Conservation (phyloP, 1,139 yeast genomes). For the Hyphopichia wangnamkhiaoensis region DNA sequence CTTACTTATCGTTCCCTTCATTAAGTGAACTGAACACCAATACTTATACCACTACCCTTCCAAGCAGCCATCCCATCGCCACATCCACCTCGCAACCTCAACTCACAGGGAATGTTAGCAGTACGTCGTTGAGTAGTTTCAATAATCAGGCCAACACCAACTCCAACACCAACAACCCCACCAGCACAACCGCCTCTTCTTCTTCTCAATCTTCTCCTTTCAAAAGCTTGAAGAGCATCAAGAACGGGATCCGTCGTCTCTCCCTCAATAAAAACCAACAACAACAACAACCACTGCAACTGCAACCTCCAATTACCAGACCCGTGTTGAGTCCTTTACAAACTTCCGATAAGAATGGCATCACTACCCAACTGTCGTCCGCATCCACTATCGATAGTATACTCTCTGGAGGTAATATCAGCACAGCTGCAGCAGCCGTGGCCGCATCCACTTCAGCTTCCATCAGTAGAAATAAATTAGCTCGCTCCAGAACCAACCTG, state of each 20-base stretch:
- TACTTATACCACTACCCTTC: constrained; percentile 7
- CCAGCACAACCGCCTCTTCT: neutral
- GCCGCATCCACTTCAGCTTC: constrained; percentile 1
- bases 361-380: constrained; percentile 15
- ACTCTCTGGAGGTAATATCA: neutral
- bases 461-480: neutral
- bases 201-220: constrained; percentile 27
- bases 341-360: constrained; percentile 18
- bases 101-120: no score
- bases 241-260: constrained; percentile 37
- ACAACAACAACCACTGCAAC: constrained; percentile 7
- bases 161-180: constrained; percentile 10
- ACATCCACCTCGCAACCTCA: no score
- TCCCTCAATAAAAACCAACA: constrained; percentile 19
- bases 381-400: constrained; percentile 7
- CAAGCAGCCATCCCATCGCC: no score
- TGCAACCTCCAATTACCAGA: constrained; percentile 13
- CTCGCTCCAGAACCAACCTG: constrained; percentile 11
- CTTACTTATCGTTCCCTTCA: constrained; percentile 20
- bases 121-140: no score
- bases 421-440: neutral
- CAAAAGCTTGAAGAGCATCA: constrained; percentile 37
- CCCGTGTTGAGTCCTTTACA: constrained; percentile 25
- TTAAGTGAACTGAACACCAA: constrained; percentile 9
- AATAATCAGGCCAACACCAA: constrained; percentile 6